These are phyloP conservation scores for Pseudocercospora musae DNA, from an alignment of 2,329 filamentous ascomycete species.

Conservation along the genomic window DNA sequence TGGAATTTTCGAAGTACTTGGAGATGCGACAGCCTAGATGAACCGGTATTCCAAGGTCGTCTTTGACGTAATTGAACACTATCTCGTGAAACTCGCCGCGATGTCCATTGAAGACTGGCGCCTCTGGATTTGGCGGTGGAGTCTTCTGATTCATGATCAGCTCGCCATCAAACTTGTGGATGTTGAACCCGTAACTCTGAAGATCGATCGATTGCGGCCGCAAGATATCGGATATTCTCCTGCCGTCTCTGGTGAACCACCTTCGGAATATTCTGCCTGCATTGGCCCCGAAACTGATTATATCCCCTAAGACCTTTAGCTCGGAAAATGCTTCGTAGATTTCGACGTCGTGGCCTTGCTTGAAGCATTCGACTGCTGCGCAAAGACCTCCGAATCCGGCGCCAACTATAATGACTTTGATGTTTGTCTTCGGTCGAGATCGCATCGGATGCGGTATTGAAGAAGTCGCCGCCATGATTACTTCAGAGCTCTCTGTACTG, in stretches of 20 bases:
- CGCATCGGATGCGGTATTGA: background rate
- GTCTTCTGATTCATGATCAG: background rate
- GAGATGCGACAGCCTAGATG: background rate
- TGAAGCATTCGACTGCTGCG: conserved; percentile 19
- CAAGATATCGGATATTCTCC: background rate
- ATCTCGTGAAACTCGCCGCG: background rate
- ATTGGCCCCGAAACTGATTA: background rate
- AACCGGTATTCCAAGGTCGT: conserved; percentile 2
- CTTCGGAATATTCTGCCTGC: background rate
- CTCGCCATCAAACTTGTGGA: background rate
- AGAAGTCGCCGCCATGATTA: too few relatives aligned
- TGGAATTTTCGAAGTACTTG: background rate
- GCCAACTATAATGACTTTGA: conserved; percentile 20
- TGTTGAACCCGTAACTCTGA: conserved; percentile 3
- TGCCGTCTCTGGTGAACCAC: background rate
- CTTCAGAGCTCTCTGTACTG: background rate
- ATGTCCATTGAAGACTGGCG: background rate
- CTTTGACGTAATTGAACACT: conserved; percentile 1
- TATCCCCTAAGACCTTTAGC: conserved; percentile 5
- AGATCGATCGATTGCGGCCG: background rate
- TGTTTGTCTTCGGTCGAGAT: background rate
- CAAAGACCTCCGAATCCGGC: conserved; percentile 17
- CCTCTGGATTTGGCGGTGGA: background rate
- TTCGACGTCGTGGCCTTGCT: conserved; percentile 18
- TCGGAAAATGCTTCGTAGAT: conserved; percentile 7